These are phyloP conservation scores for Royoungia palumana DNA, from an alignment of 768 basidiomycete genomes.

Conservation along the genomic window DNA sequence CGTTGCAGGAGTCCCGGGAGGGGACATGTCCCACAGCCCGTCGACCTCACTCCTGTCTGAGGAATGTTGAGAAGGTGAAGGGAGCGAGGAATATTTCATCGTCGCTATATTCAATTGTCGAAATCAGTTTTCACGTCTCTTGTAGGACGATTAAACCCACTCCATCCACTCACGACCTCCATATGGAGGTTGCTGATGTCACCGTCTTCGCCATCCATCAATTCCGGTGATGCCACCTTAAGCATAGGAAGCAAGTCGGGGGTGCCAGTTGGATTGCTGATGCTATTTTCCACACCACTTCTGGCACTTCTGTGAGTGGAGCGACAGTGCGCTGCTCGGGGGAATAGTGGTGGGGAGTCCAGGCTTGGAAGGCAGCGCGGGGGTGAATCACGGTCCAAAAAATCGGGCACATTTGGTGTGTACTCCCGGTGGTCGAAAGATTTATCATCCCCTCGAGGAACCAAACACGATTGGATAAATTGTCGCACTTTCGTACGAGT, in stretches of 20 bases:
- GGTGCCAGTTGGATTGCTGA: constrained; percentile 14
- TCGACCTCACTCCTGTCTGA: constrained; percentile 47
- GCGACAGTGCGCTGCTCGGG: constrained; percentile 23
- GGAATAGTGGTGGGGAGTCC: constrained; percentile 46
- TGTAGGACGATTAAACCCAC: constrained; percentile 37
- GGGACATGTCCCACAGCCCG: constrained; percentile 49
- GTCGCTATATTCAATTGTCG: constrained; percentile 13
- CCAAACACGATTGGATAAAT: constrained; percentile 28
- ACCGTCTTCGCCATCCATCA: constrained; percentile 39
- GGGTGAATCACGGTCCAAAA: constrained; percentile 32
- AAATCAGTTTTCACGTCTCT: constrained; percentile 4
- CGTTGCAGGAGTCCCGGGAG: constrained; percentile 41
- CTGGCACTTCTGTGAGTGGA: background rate
- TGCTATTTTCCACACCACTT: background rate
- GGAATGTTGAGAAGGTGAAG: constrained; percentile 33
- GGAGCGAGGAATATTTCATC: constrained; percentile 42
- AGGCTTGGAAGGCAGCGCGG: constrained; percentile 21
- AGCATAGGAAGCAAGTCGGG: constrained; percentile 30
- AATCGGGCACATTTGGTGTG: constrained; percentile 22
- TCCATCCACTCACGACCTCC: constrained; percentile 61
- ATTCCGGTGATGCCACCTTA: constrained; percentile 17
- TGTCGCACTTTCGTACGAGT: constrained; percentile 22
- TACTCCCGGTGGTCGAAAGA: constrained; percentile 6
- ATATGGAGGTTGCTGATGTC: constrained; percentile 51
- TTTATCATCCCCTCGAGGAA: constrained; percentile 15